Conservation (phyloP, 768 basidiomycete species). For the Cubamyces sp. region DNA sequence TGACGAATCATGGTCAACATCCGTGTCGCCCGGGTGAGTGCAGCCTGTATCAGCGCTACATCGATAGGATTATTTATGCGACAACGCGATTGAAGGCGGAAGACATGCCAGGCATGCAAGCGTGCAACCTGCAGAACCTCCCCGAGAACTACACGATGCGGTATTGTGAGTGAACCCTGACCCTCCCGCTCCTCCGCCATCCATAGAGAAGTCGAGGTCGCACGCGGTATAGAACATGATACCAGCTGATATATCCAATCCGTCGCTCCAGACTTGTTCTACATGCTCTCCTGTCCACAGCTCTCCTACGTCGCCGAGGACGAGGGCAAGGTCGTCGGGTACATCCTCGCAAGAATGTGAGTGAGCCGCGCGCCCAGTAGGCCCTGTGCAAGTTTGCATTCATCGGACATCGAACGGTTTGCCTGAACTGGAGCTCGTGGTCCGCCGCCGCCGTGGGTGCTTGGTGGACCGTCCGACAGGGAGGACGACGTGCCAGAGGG, state of each 20-base stretch:
- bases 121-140: conserved; percentile 87
- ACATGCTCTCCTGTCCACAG: conserved; percentile 86
- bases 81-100: conserved; percentile 56
- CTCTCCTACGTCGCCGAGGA: conserved; percentile 93
- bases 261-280: conserved; percentile 69
- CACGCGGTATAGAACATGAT: background rate
- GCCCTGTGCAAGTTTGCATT: no score
- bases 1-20: conserved; percentile 47
- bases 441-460: no score
- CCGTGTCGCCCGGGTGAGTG: conserved; percentile 37
- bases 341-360: conserved; percentile 90
- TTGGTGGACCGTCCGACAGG: conserved; percentile 41
- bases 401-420: no score
- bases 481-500: conserved; percentile 62
- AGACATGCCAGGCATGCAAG: conserved; percentile 88
- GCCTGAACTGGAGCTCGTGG: no score
- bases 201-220: no score
- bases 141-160: conserved; percentile 89
- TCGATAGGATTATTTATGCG: background rate
- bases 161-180: conserved; percentile 52
- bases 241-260: background rate
- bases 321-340: conserved; percentile 85
- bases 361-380: conserved; percentile 44
- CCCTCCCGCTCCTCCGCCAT: no score
- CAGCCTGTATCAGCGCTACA: background rate